phyloP scores from a whole-genome alignment of 108 stramenopile species.

The Skeletonema costatum region DNA sequence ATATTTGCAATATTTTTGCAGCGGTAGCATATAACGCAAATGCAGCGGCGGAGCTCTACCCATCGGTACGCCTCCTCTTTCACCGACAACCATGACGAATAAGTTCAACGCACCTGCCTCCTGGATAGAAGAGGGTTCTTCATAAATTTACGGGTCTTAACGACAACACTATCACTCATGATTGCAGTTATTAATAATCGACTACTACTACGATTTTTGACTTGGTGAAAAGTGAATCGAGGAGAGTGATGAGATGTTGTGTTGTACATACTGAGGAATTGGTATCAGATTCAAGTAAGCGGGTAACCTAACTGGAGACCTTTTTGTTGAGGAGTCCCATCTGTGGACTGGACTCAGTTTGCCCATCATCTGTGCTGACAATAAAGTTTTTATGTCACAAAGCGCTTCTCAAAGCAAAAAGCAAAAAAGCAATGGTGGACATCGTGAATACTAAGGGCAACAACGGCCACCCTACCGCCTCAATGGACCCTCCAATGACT shows the following conservation, averaged over 20 bases:
- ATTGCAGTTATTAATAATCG: background rate
- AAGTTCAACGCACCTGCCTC: constrained; percentile 86
- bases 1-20: background rate
- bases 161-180: constrained; percentile 87
- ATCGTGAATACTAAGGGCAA: background rate
- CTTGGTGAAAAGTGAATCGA: background rate
- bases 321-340: too few relatives aligned
- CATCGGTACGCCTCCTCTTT: background rate
- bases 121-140: constrained; percentile 96
- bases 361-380: too few relatives aligned
- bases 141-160: constrained; percentile 99
- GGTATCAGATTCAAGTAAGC: background rate
- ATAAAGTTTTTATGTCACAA: too few relatives aligned
- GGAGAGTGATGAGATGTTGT: background rate
- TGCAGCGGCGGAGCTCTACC: background rate
- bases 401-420: background rate
- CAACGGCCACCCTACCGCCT: background rate
- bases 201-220: constrained; percentile 1
- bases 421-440: background rate
- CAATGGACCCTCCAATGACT: constrained; percentile 15
- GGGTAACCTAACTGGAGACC: too few relatives aligned
- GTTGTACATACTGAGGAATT: background rate
- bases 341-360: too few relatives aligned
- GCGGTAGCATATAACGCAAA: background rate
- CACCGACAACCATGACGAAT: background rate